Base-by-base conservation (phyloP, 257 asterid genomes). In the Dorcoceras hygrometricum region DNA sequence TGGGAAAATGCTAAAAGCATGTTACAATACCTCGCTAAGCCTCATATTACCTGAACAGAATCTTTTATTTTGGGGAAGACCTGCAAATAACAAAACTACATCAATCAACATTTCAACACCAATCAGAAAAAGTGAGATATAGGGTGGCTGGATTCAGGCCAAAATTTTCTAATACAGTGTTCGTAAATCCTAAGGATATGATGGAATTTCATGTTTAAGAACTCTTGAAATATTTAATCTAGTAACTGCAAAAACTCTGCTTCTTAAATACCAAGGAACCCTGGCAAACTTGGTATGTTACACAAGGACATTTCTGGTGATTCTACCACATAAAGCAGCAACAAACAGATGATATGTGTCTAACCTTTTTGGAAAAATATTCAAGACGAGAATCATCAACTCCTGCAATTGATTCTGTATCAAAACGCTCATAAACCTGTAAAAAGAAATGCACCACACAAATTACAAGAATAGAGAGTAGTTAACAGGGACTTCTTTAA, bases 11-110 rank as follows among this genome's bases (percentile, higher is more conserved):
- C 19, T 56, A 23, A 23, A 57, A 69, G 25, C 68, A 60, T 23
- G 70, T 2, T 57, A 48, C 25, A 62, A 58, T 32, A 28, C 69
- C 63, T 61, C 28, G 34, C 50, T 59, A 23, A 71, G 76, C 62
- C 63, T 66, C 32, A n/a, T 36, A 27, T 55, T 74, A 93, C 99
- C 96, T 93, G 88, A 24, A 82, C 78, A 59, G 96, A 90, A 67
- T 90, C 95, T 73, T 86, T 88, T 62, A 93, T 86, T 80, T 83
- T 88, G 71, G 99, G 97, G 73, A 84, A 93, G 27, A 88, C 87
- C 97, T 90, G 92, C 73, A 81, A 76, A 81, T 16, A 63, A 69
- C n/a, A 3, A 11, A 25, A 51, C 63, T 58, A 74, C 10, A 58
- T 29, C 54, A 10, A 29, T 67, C 63, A n/a, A 72, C 26, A 67